A percentile compares a stretch with the other conserved stretches of the same genome.
These are phyloP conservation scores for Penicillium pancosmium DNA, from an alignment of 495 filamentous ascomycete species.

Conservation along the genomic window DNA sequence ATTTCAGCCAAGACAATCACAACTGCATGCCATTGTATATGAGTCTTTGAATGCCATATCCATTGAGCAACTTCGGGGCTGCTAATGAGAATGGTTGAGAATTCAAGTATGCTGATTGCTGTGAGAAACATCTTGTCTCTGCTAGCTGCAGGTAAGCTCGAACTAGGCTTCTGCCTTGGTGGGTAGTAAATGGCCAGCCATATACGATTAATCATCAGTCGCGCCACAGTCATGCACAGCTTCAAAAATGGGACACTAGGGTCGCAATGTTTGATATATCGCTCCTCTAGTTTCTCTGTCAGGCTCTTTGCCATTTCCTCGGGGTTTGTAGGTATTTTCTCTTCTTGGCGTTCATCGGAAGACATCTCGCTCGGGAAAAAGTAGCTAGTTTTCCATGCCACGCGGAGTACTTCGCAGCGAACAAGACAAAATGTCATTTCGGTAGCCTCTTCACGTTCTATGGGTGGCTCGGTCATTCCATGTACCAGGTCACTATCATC, in stretches of 20 bases:
- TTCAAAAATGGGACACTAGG: conserved; percentile 65
- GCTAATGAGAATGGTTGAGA: conserved; percentile 61
- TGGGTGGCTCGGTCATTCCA: conserved; percentile 58
- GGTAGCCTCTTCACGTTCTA: conserved; percentile 59
- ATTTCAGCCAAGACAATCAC: conserved; percentile 60
- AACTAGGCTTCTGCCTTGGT: conserved; percentile 42
- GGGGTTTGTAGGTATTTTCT: not conserved
- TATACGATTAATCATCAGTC: conserved; percentile 68
- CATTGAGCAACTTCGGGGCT: conserved; percentile 65
- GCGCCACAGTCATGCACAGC: conserved; percentile 69
- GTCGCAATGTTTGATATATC: conserved; percentile 56
- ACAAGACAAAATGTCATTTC: conserved; percentile 81
- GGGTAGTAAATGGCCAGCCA: conserved; percentile 68
- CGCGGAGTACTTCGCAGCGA: conserved; percentile 49
- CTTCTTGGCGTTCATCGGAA: not conserved
- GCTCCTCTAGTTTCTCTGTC: conserved; percentile 58
- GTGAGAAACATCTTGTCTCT: conserved; percentile 75
- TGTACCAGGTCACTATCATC: conserved; percentile 72
- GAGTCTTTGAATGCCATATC: conserved; percentile 81
- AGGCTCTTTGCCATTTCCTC: conserved; percentile 53
- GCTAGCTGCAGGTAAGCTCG: conserved; percentile 55
- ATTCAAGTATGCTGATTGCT: conserved; percentile 76
- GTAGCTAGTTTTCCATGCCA: conserved; percentile 33
- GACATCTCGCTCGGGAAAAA: conserved; percentile 13
- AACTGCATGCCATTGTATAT: conserved; percentile 82